phyloP scores from a whole-genome alignment of 176 grass and related monocot genomes.

The Triticum urartu region DNA sequence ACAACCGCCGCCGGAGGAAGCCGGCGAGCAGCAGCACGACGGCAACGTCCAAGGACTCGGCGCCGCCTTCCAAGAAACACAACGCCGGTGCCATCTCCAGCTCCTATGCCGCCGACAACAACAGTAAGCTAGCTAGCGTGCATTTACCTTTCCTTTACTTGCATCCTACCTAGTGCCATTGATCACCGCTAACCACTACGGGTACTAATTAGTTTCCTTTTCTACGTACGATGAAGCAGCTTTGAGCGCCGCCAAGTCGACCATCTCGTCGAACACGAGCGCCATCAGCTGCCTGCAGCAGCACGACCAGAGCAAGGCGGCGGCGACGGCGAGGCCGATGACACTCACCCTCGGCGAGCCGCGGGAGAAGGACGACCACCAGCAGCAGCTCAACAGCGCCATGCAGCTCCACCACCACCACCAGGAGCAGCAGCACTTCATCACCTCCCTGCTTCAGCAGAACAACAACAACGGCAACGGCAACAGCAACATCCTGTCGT shows the following conservation, averaged over 20 bases:
- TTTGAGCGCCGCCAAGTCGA: conserved; percentile 38
- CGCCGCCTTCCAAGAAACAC: conserved; percentile 31
- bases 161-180: neutral
- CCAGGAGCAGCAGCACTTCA: conserved; percentile 24
- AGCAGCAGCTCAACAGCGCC: neutral
- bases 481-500: conserved; percentile 46
- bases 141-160: neutral
- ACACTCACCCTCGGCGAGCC: conserved; percentile 42
- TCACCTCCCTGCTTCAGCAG: neutral
- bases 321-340: conserved; percentile 17
- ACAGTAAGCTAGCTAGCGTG: neutral
- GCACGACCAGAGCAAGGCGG: conserved; percentile 31
- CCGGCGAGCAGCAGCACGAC: conserved; percentile 5
- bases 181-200: neutral
- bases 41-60: conserved; percentile 28
- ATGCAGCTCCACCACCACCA: neutral
- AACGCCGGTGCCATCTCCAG: conserved; percentile 4
- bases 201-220: neutral
- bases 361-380: neutral
- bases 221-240: neutral
- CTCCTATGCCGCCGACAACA: conserved; percentile 39
- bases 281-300: conserved; percentile 44
- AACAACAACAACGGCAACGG: neutral
- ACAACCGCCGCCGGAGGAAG: conserved; percentile 86
- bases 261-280: conserved; percentile 54